Evolutionary conservation across 1,284 basidiomycete genomes (phyloP).

Genomic region (Dichomitus squalens): DNA sequence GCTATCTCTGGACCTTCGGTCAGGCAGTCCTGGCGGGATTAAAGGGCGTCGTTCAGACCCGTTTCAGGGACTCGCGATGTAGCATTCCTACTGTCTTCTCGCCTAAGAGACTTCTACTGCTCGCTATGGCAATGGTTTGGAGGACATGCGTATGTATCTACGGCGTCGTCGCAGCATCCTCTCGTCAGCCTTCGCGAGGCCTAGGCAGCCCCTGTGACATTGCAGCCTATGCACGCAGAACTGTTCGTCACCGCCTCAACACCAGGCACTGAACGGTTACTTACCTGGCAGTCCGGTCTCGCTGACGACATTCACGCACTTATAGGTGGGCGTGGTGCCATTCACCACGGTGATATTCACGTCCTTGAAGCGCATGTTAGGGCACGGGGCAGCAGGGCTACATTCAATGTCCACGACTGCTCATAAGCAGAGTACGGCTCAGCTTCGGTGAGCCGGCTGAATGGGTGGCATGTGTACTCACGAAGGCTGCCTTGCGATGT

Average conservation of each 20-base stretch:
- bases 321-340: conserved; percentile 40
- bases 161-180: too few species aligned
- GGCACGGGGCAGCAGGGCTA: conserved; percentile 51
- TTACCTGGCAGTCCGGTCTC: conserved; percentile 44
- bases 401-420: conserved; percentile 57
- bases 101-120: too few species aligned
- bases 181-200: too few species aligned
- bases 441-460: not conserved
- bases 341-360: conserved; percentile 44
- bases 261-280: not conserved
- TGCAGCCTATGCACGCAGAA: too few species aligned
- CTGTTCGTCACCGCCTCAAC: too few species aligned
- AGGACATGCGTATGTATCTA: too few species aligned
- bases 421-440: too few species aligned
- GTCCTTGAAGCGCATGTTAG: conserved; percentile 45
- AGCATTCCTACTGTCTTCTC: too few species aligned
- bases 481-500: conserved; percentile 44
- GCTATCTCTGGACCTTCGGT: conserved; percentile 74
- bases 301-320: conserved; percentile 50
- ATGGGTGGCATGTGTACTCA: conserved; percentile 29
- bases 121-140: too few species aligned
- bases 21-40: conserved; percentile 71
- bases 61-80: conserved; percentile 50
- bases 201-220: too few species aligned
- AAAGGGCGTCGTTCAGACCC: conserved; percentile 73